phyloP scores from a whole-genome alignment of 441 rosid species.

The Brassica hybrid region DNA sequence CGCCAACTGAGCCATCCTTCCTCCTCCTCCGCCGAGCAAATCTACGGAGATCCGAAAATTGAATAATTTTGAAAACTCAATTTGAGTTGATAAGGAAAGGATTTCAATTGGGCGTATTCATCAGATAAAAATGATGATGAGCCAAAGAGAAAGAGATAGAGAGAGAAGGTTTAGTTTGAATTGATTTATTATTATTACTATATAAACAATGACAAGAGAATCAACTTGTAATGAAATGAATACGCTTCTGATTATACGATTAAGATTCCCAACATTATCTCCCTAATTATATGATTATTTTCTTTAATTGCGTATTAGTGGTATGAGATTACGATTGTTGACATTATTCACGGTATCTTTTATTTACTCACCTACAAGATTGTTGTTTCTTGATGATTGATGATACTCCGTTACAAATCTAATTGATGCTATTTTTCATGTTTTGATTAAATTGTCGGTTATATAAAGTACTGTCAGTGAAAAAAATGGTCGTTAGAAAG shows the following conservation, averaged over 20 bases:
- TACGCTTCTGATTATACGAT: slow-evolving; percentile 30
- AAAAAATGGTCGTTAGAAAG: neutral
- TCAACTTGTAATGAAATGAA: slow-evolving; percentile 33
- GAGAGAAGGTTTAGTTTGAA: slow-evolving; percentile 20
- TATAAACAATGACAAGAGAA: neutral
- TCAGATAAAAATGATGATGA: slow-evolving; percentile 35
- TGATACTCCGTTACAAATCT: neutral
- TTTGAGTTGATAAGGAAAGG: slow-evolving; percentile 31
- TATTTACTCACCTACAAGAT: neutral
- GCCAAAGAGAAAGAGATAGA: slow-evolving; percentile 20
- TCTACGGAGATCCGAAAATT: slow-evolving; percentile 24
- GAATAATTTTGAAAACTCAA: slow-evolving; percentile 36
- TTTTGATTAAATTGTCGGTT: neutral
- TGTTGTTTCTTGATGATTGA: neutral
- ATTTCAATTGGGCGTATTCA: slow-evolving; percentile 39
- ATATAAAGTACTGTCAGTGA: neutral
- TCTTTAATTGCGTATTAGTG: slow-evolving; percentile 23
- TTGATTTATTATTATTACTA: neutral
- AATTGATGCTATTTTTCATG: no score
- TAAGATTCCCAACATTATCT: neutral
- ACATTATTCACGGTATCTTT: neutral
- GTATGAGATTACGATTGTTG: neutral
- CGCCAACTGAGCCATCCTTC: slow-evolving; percentile 68
- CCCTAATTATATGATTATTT: neutral
- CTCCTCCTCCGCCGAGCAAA: slow-evolving; percentile 25